A percentile compares a stretch with the other conserved stretches of the same genome.
These are phyloP conservation scores for Botrytis byssoidea DNA, from an alignment of 2,329 filamentous ascomycete species.

Conservation along the genomic window DNA sequence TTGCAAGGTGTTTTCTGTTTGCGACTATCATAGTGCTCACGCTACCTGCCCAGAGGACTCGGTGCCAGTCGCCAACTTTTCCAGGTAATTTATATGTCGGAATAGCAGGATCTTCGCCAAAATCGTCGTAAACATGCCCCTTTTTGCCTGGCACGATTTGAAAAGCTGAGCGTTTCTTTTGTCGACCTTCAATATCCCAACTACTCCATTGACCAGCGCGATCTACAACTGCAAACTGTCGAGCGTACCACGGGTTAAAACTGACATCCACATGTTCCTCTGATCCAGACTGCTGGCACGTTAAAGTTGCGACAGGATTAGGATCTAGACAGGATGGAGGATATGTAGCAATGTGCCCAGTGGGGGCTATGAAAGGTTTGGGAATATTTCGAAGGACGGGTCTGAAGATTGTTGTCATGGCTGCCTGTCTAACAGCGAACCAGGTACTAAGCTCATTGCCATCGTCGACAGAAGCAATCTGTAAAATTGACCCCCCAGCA, in stretches of 20 bases:
- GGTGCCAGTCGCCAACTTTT: slow-evolving; percentile 46
- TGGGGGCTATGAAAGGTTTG: slow-evolving; percentile 19
- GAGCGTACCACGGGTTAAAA: slow-evolving; percentile 61
- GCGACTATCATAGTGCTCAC: slow-evolving; percentile 47
- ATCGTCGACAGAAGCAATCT: slow-evolving; percentile 46
- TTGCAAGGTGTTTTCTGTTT: slow-evolving; percentile 40
- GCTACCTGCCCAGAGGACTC: slow-evolving; percentile 49
- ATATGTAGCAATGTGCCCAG: slow-evolving; percentile 23
- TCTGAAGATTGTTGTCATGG: slow-evolving; percentile 45
- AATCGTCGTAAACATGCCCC: slow-evolving; percentile 33
- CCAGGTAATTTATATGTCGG: slow-evolving; percentile 12
- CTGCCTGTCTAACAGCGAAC: slow-evolving; percentile 48
- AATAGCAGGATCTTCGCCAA: slow-evolving; percentile 11
- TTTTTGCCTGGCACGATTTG: slow-evolving; percentile 28
- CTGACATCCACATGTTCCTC: slow-evolving; percentile 59
- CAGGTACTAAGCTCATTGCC: slow-evolving; percentile 42
- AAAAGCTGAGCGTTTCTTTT: slow-evolving; percentile 21
- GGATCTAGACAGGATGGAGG: slow-evolving; percentile 53
- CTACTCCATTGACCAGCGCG: slow-evolving; percentile 64
- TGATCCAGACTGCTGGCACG: slow-evolving; percentile 52
- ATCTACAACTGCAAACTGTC: slow-evolving; percentile 66
- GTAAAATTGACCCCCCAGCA: slow-evolving; percentile 46
- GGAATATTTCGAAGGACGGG: slow-evolving; percentile 31
- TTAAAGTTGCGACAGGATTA: slow-evolving; percentile 55
- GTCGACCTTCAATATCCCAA: slow-evolving; percentile 50